phyloP scores from a whole-genome alignment of 139 green algal genomes.

The Chlamydomonas eustigma region DNA sequence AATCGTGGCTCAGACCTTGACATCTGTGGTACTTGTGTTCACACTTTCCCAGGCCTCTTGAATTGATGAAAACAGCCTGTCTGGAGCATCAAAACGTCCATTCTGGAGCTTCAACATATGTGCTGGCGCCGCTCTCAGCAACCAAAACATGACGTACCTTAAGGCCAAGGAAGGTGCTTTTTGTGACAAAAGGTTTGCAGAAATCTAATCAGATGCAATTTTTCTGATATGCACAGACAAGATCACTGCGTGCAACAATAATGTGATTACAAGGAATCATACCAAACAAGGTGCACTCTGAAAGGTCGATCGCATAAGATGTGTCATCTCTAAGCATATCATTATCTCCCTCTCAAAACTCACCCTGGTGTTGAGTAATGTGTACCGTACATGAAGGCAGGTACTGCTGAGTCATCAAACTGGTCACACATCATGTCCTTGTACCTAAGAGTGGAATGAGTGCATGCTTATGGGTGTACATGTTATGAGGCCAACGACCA shows the following conservation, averaged over 20 bases:
- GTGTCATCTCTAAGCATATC: too few species aligned
- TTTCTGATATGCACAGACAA: too few species aligned
- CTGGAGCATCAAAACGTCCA: slow-evolving; percentile 89
- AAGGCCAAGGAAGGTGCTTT: too few species aligned
- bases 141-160: slow-evolving; percentile 16
- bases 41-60: slow-evolving; percentile 78
- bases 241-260: too few species aligned
- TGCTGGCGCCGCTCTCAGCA: slow-evolving; percentile 76
- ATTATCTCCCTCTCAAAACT: slow-evolving; percentile 25
- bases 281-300: too few species aligned
- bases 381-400: slow-evolving; percentile 89
- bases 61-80: slow-evolving; percentile 84
- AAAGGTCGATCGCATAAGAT: too few species aligned
- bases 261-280: too few species aligned
- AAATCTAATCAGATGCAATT: too few species aligned
- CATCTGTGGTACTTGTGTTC: slow-evolving; percentile 73
- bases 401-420: slow-evolving; percentile 43
- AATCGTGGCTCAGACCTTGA: slow-evolving; percentile 74
- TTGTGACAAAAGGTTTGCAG: too few species aligned
- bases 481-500: too few species aligned
- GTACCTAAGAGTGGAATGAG: too few species aligned
- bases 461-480: too few species aligned
- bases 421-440: slow-evolving; percentile 57
- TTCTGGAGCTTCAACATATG: slow-evolving; percentile 91
- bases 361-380: slow-evolving; percentile 92